Evolutionary conservation across 2,329 filamentous ascomycete genomes (phyloP).

Genomic region (Penicillium sp.): DNA sequence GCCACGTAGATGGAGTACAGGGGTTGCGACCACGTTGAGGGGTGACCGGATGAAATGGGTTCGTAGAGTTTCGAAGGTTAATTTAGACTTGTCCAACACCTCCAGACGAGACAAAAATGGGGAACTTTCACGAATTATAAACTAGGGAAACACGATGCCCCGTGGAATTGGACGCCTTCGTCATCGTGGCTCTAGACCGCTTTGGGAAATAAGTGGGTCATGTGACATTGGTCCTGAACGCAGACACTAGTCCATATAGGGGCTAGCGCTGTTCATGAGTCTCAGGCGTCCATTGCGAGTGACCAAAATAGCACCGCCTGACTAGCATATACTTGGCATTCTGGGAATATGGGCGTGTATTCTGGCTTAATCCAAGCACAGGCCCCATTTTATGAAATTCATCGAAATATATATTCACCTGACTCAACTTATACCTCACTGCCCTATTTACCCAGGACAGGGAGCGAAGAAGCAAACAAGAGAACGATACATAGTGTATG

Average conservation of each 20-base stretch:
- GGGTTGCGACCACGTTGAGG: not conserved
- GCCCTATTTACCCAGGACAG: too few species aligned
- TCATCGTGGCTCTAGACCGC: slow-evolving; percentile 13
- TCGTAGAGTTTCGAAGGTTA: not conserved
- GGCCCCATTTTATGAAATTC: not conserved
- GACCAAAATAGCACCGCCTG: slow-evolving; percentile 10
- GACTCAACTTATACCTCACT: too few species aligned
- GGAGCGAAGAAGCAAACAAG: not conserved
- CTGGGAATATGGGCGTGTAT: not conserved
- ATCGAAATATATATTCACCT: not conserved
- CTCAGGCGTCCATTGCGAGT: slow-evolving; percentile 12
- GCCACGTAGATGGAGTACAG: slow-evolving; percentile 11
- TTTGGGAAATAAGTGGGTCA: slow-evolving; percentile 9
- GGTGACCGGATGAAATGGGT: not conserved
- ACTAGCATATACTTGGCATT: not conserved
- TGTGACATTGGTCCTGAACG: slow-evolving; percentile 9
- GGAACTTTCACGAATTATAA: not conserved
- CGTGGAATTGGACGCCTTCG: slow-evolving; percentile 19
- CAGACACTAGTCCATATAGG: not conserved
- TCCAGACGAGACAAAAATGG: not conserved
- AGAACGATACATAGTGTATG: not conserved
- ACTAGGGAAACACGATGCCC: slow-evolving; percentile 4
- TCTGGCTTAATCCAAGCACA: not conserved
- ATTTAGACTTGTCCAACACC: not conserved
- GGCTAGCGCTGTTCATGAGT: slow-evolving; percentile 2